Conservation (phyloP, 1,284 basidiomycete species). For the Boletellus deceptivus region DNA sequence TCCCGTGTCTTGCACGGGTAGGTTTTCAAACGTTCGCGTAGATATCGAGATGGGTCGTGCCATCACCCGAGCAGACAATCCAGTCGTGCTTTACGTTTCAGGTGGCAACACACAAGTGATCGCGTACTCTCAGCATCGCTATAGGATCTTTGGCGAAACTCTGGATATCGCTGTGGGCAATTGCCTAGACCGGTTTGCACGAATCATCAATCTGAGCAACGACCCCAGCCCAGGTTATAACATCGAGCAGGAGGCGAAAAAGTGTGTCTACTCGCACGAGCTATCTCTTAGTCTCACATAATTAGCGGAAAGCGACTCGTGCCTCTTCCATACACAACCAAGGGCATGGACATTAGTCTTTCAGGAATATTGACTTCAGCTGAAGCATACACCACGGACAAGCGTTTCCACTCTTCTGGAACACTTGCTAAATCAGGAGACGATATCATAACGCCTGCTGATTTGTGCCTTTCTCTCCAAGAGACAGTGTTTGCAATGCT, state of each 20-base stretch:
- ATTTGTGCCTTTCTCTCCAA: constrained; percentile 96
- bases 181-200: constrained; percentile 95
- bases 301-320: constrained; percentile 74
- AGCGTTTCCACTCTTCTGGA: constrained; percentile 58
- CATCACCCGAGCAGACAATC: constrained; percentile 93
- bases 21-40: constrained; percentile 32
- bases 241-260: constrained; percentile 94
- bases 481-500: constrained; percentile 99
- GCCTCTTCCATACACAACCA: constrained; percentile 91
- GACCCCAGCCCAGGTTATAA: constrained; percentile 98
- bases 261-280: constrained; percentile 42
- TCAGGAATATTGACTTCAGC: constrained; percentile 89
- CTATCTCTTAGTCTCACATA: neutral
- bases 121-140: constrained; percentile 95
- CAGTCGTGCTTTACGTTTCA: constrained; percentile 97
- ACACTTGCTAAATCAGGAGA: constrained; percentile 40
- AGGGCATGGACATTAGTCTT: constrained; percentile 98
- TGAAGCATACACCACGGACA: constrained; percentile 86
- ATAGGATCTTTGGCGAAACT: constrained; percentile 98
- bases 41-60: constrained; percentile 99
- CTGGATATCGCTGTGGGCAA: constrained; percentile 99
- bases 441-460: constrained; percentile 87
- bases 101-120: constrained; percentile 99
- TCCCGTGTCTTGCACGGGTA: neutral
- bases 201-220: constrained; percentile 94